Percentiles rank a stretch among this genome's conserved stretches.
Conservation (phyloP, 495 filamentous ascomycete species). For the Penicillium atrosanguineum region DNA sequence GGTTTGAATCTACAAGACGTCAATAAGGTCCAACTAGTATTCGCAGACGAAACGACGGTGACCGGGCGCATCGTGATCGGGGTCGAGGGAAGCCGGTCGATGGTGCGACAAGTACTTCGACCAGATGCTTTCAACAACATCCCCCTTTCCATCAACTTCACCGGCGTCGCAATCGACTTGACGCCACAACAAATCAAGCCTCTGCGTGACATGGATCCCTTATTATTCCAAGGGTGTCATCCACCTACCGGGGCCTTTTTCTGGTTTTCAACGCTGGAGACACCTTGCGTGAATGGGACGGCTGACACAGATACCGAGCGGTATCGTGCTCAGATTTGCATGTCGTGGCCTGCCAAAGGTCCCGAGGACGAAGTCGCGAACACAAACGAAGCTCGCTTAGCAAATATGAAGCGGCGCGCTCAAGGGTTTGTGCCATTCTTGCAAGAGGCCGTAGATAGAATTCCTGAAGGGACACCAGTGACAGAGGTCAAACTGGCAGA, state of each 20-base stretch:
- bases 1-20: conserved; percentile 5
- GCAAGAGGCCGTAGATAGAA: conserved; percentile 32
- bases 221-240: conserved; percentile 58
- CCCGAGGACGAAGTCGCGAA: conserved; percentile 31
- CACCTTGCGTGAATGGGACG: conserved; percentile 21
- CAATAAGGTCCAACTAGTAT: conserved; percentile 12
- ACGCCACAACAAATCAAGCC: conserved; percentile 32
- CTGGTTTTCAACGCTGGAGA: conserved; percentile 48
- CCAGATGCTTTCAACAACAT: conserved; percentile 24
- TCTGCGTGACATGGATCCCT: conserved; percentile 51
- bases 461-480: conserved; percentile 44
- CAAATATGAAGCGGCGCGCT: conserved; percentile 50
- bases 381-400: conserved; percentile 36
- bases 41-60: conserved; percentile 16
- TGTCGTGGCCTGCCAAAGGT: conserved; percentile 32
- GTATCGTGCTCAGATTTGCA: conserved; percentile 27
- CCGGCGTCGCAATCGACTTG: conserved; percentile 26
- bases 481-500: conserved; percentile 53
- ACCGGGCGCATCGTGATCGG: conserved; percentile 38
- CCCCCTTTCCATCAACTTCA: conserved; percentile 23
- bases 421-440: conserved; percentile 53
- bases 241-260: conserved; percentile 53
- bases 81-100: conserved; percentile 48
- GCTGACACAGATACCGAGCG: conserved; percentile 2
- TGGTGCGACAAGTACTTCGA: conserved; percentile 38